Evolutionary conservation across 2,329 filamentous ascomycete species (phyloP), one percentile per base, ranked within the genome.

Genomic region (Diaporthe aspalathi): DNA sequence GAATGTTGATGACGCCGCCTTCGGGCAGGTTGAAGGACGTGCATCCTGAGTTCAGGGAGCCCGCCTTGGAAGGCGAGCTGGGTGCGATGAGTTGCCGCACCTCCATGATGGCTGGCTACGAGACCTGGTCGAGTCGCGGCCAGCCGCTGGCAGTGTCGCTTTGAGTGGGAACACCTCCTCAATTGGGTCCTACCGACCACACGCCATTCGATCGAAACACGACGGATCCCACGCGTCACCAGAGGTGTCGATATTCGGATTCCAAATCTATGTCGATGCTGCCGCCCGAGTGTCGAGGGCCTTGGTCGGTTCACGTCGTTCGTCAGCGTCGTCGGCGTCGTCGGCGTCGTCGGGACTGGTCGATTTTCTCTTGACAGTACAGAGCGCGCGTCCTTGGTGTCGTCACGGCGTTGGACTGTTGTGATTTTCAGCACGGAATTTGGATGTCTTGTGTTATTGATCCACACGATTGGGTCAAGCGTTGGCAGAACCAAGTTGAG

Each of bases 1-100:
- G 81, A 70, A 92, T 78, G 71, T 86, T 84, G 74, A 88, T 77
- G 60, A 86, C 77, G 67, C 84, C 85, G 70, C 80, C 80, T 67
- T 81, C 81, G 4, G 85, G 83, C 40, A 87, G 79, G 69, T 83
- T 79, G 68, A 77, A 40, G 12, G 68, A 68, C n/a, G 72, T 65
- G 56, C 78, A 78, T 63, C 66, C 67, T 45, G 73, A 75, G 67
- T 50, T 68, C 70, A 70, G 66, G 50, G 70, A 66, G 67, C 68
- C 32, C 27, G 75, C 60, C 49, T 74, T 70, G 60, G 53, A 49
- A n/a, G 75, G 71, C 32, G 75, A 67, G 65, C 65, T 72, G 49
- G 74, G 43, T 43, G 73, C 68, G 40, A 76, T 70, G 27, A 77
- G 57, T 70, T 76, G 75, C 27, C 74, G 74, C 40, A 71, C 53